phyloP scores from a whole-genome alignment of 192 early-diverging fungal genomes.

The Backusella liffmaniae region DNA sequence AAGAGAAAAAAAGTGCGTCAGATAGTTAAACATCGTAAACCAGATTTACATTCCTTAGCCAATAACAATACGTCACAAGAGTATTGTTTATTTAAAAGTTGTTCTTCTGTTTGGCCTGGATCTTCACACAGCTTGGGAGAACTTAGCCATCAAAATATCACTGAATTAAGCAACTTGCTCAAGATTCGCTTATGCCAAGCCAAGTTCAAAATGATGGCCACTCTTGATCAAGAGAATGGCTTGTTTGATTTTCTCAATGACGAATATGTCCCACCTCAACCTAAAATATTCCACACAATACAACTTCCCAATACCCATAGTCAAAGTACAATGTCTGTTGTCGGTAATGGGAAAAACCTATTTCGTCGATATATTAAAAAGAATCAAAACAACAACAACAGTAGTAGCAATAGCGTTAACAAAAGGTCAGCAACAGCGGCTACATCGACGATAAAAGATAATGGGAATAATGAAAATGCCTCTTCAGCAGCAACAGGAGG shows the following conservation, averaged over 20 bases:
- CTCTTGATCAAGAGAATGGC: not conserved
- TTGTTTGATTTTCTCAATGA: not conserved
- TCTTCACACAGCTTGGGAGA: slow-evolving; percentile 5
- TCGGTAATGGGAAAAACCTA: slow-evolving; percentile 16
- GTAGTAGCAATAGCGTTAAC: not conserved
- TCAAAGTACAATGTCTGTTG: not conserved
- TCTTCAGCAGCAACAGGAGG: not conserved
- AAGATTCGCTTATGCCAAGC: slow-evolving; percentile 16
- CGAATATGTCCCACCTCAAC: not conserved
- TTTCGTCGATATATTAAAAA: not conserved
- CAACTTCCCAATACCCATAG: not conserved
- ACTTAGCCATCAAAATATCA: slow-evolving; percentile 9
- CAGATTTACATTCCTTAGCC: not conserved
- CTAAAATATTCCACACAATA: not conserved
- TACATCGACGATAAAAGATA: not conserved
- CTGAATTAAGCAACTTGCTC: not conserved
- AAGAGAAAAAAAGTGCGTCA: not conserved
- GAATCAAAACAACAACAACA: not conserved
- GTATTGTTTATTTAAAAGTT: slow-evolving; percentile 9
- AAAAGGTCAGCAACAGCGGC: not conserved
- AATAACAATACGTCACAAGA: slow-evolving; percentile 10
- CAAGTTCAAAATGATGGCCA: slow-evolving; percentile 19
- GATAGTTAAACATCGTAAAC: slow-evolving; percentile 3
- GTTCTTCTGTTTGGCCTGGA: slow-evolving; percentile 6
- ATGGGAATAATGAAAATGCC: not conserved